Conservation (phyloP, 352 stramenopile genomes). For the Discostella stelligera region DNA sequence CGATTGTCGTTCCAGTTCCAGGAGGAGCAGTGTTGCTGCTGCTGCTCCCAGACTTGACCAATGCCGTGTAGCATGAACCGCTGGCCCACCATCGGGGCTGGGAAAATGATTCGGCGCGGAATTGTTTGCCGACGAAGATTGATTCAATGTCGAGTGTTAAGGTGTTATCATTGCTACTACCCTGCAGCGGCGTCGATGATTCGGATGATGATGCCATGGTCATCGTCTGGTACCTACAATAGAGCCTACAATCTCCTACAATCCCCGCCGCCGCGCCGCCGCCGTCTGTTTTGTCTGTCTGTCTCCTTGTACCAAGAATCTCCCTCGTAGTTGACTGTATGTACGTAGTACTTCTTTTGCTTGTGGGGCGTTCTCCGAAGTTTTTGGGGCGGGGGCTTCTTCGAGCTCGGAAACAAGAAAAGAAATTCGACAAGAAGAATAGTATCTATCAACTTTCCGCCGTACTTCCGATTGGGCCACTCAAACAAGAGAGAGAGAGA, state of each 20-base stretch:
- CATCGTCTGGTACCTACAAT: no score
- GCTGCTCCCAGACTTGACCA: constrained; percentile 20
- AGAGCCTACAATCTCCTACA: no score
- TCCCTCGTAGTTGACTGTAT: no score
- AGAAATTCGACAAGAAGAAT: neutral
- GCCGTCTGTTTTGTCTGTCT: no score
- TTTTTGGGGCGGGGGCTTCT: no score
- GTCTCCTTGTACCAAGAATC: no score
- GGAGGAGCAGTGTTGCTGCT: neutral
- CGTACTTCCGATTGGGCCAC: neutral
- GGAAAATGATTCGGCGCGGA: constrained; percentile 35
- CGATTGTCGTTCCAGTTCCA: neutral
- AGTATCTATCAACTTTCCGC: neutral
- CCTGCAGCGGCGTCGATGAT: neutral
- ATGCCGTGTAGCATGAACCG: constrained; percentile 40
- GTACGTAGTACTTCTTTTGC: no score
- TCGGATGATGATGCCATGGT: neutral
- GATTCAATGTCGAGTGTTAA: constrained; percentile 28
- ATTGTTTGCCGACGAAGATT: constrained; percentile 48
- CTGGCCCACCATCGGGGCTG: constrained; percentile 45
- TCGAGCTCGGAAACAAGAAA: neutral
- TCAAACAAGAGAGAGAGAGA: neutral
- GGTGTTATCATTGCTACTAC: neutral
- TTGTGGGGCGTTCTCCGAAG: no score
- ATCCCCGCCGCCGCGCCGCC: no score